A percentile compares a stretch with the other conserved stretches of the same genome.
These are phyloP conservation scores for Neurospora sp. DNA, from an alignment of 495 filamentous ascomycete genomes.

Conservation along the genomic window DNA sequence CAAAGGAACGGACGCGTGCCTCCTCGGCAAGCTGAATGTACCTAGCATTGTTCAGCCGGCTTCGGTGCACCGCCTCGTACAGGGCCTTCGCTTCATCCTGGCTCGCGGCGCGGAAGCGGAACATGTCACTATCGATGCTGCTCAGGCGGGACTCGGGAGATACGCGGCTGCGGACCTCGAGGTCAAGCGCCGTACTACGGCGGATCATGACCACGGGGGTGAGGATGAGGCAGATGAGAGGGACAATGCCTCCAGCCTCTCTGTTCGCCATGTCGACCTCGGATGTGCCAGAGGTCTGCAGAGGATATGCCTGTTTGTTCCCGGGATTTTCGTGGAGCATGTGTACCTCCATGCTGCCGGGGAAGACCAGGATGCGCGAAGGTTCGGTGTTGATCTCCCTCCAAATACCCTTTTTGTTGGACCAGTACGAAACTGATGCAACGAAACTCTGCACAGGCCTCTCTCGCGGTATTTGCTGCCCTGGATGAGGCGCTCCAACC, in stretches of 20 bases:
- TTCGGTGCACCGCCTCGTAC: slow-evolving; percentile 72
- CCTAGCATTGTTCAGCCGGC: slow-evolving; percentile 77
- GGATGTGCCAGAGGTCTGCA: slow-evolving; percentile 25
- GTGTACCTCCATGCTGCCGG: slow-evolving; percentile 79
- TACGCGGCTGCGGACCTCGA: slow-evolving; percentile 80
- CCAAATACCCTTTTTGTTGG: slow-evolving; percentile 66
- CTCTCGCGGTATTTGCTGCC: slow-evolving; percentile 36
- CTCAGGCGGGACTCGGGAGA: slow-evolving; percentile 60
- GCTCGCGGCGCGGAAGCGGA: slow-evolving; percentile 67
- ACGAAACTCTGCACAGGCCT: slow-evolving; percentile 48
- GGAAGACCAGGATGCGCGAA: slow-evolving; percentile 70
- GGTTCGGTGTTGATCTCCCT: slow-evolving; percentile 54
- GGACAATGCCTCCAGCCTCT: slow-evolving; percentile 30
- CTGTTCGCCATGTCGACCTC: slow-evolving; percentile 29
- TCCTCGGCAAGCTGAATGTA: slow-evolving; percentile 71
- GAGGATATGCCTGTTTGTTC: slow-evolving; percentile 28
- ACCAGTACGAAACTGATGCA: slow-evolving; percentile 79
- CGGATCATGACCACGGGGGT: slow-evolving; percentile 83
- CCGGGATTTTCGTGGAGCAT: slow-evolving; percentile 44
- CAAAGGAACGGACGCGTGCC: slow-evolving; percentile 40
- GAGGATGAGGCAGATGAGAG: slow-evolving; percentile 70
- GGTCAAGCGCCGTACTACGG: slow-evolving; percentile 82
- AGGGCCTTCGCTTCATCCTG: slow-evolving; percentile 68
- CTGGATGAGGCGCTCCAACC: slow-evolving; percentile 41
- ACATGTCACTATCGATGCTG: slow-evolving; percentile 56